Evolutionary conservation across 2,329 filamentous ascomycete species (phyloP).

Genomic region (Ophiostoma sp.): DNA sequence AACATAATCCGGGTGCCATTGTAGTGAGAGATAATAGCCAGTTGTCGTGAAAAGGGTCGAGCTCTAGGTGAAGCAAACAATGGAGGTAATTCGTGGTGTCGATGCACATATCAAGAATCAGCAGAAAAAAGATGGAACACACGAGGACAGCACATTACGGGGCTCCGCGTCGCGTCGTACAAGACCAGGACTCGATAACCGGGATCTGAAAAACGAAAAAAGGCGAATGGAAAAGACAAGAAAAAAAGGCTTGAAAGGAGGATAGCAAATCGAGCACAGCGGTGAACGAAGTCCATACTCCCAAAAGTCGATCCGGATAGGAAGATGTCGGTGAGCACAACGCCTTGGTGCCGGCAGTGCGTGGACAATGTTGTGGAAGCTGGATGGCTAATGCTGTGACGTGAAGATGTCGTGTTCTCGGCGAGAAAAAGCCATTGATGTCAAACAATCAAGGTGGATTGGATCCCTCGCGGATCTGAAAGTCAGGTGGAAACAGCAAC

Average conservation of each 20-base stretch:
- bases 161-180: neutral
- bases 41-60: neutral
- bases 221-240: neutral
- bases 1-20: neutral
- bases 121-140: neutral
- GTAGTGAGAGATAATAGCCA: neutral
- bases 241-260: neutral
- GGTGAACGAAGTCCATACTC: neutral
- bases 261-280: too few species aligned
- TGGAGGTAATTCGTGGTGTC: too few species aligned
- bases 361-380: neutral
- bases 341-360: neutral
- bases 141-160: neutral
- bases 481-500: neutral
- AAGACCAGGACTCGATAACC: neutral
- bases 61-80: too few species aligned
- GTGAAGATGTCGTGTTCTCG: neutral
- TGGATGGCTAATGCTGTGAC: neutral
- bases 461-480: neutral
- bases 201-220: neutral
- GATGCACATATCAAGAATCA: neutral
- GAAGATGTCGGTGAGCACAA: neutral
- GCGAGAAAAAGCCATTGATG: neutral
- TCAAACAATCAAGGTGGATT: neutral
- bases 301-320: neutral